A percentile compares a stretch with the other conserved stretches of the same genome.
Evolutionary conservation across 2,329 filamentous ascomycete species (phyloP).

Genomic region (Purpureocillium lavendulum): DNA sequence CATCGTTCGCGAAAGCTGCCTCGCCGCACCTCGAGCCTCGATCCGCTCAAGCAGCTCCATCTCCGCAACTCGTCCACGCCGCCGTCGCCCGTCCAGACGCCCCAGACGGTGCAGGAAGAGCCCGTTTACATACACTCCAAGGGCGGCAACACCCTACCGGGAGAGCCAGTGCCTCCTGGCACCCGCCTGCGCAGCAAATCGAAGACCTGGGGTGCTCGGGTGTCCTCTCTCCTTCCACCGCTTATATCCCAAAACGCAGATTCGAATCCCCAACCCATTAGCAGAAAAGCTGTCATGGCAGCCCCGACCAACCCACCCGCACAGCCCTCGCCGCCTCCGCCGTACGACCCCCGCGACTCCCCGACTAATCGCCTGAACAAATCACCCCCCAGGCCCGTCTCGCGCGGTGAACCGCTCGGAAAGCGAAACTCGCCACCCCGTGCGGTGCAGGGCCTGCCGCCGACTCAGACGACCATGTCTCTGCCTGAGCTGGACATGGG

Average conservation of each 20-base stretch:
- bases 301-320: conserved; percentile 4
- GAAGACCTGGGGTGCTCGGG: conserved; percentile 25
- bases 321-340: conserved; percentile 15
- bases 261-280: conserved; percentile 11
- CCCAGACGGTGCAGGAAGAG: neutral
- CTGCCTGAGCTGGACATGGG: conserved; percentile 7
- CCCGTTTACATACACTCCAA: neutral
- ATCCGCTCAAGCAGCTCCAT: neutral
- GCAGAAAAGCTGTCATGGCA: conserved; percentile 14
- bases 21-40: conserved; percentile 2
- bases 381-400: too few species aligned
- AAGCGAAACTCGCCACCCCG: neutral
- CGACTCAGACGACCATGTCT: neutral
- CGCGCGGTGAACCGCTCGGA: too few species aligned
- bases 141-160: conserved; percentile 1
- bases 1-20: conserved; percentile 4
- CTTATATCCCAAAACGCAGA: conserved; percentile 27
- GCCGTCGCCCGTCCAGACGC: neutral
- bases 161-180: conserved; percentile 12
- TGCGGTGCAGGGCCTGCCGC: too few species aligned
- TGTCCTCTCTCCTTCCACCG: conserved; percentile 27
- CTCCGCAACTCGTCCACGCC: neutral
- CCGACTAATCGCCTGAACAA: neutral
- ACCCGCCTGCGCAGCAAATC: conserved; percentile 20
- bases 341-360: conserved; percentile 1